These are phyloP conservation scores for Cicer cuneatum DNA, from an alignment of 306 rosid genomes.

Conservation along the genomic window DNA sequence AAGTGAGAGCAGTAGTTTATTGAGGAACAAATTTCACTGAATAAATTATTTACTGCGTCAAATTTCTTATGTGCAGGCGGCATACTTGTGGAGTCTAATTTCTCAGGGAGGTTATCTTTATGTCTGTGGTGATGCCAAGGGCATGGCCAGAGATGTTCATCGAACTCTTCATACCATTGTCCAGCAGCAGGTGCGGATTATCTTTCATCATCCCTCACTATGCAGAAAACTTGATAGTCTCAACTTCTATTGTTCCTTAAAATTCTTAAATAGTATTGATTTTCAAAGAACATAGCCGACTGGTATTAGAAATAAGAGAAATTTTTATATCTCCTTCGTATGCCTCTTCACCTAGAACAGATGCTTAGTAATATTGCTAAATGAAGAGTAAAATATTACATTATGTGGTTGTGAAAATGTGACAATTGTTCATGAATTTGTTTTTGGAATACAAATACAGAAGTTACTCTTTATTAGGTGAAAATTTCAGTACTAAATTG, in stretches of 20 bases:
- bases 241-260: conserved; percentile 23
- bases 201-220: conserved; percentile 35
- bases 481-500: conserved; percentile 27
- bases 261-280: conserved; percentile 29
- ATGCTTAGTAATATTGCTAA: conserved; percentile 13
- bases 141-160: conserved; percentile 94
- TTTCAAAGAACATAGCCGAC: conserved; percentile 6
- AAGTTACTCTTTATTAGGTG: background rate
- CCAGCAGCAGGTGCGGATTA: conserved; percentile 66
- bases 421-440: conserved; percentile 11
- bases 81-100: conserved; percentile 66
- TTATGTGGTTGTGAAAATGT: conserved; percentile 18
- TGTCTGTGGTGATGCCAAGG: conserved; percentile 98
- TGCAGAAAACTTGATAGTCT: conserved; percentile 15
- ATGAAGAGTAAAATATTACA: background rate
- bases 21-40: conserved; percentile 6
- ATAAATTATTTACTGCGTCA: conserved; percentile 39
- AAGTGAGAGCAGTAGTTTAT: conserved; percentile 43
- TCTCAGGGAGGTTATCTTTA: conserved; percentile 84
- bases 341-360: conserved; percentile 18
- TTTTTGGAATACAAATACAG: conserved; percentile 20
- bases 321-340: background rate
- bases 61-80: conserved; percentile 63
- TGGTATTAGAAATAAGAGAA: conserved; percentile 6
- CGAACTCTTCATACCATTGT: conserved; percentile 80